Base-by-base conservation (phyloP, 805 yeast genomes). In the Suhomyces pyralidae region DNA sequence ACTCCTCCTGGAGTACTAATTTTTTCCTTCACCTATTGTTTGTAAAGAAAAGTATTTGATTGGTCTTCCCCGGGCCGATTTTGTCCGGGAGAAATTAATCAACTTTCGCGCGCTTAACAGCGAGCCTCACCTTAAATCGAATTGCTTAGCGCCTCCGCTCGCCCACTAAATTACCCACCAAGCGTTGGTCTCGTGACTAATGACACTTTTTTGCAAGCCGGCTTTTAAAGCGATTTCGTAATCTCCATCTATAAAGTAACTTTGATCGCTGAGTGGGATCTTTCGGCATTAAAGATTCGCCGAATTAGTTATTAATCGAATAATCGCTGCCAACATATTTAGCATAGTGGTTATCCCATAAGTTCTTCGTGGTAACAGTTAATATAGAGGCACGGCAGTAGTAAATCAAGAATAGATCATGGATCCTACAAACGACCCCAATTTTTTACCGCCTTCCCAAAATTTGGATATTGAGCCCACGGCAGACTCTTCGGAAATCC, bases 401-500 rank as follows among this genome's bases (percentile, higher is more conserved):
- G 15, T 24, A 38, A 19, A 19, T 19, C 42, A 38, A 17, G 7
- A 19, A 38, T 8, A 38, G 22, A 38, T 38, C 15, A 91, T 91
- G 98, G 98, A 92, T 67, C 98, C 98, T 20, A 87, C 93, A 3
- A 82, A 86, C 69, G 97, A 91, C 58, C 96, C 97, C 17, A 84
- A 90, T 67, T 92, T 90, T 68, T 83, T 85, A 48, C 96, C 97
- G 9, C 96, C 97, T 0, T 83, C 90, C 14, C 79, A 84, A 50
- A 80, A 83, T 57, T 82, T 82, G 46, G 73, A 81, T 53, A 69
- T 80, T 48, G 81, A 80, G 60, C 90, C 91, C 7, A 73, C 85
- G 3, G 86, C 88, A 10, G 86, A 89, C 3, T 76, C 84, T 2
- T 81, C 84, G 1, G 74, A 79, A 52, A 88, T 88, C 56, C 96